Evolutionary conservation across 208 protist species (phyloP).

Genomic region (Zelonia costaricensis): DNA sequence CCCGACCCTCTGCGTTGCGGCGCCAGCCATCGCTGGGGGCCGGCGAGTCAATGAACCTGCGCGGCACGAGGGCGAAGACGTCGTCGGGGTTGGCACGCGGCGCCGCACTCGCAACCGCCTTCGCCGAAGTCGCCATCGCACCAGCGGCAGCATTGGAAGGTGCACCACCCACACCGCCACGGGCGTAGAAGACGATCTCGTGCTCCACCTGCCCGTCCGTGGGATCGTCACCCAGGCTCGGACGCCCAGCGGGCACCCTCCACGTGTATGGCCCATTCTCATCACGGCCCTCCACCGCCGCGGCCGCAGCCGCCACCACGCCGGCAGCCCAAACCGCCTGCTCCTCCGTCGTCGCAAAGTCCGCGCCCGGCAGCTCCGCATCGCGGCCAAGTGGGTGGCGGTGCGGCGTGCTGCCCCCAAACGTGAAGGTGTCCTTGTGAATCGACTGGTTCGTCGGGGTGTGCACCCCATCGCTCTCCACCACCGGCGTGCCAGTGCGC

Average conservation of each 20-base stretch:
- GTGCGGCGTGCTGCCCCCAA: slow-evolving; percentile 18
- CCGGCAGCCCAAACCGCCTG: background rate
- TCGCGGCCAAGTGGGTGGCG: slow-evolving; percentile 3
- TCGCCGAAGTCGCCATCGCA: too few species aligned
- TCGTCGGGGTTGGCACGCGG: too few species aligned
- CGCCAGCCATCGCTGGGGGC: too few species aligned
- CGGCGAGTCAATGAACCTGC: too few species aligned
- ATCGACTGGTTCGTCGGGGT: slow-evolving; percentile 23
- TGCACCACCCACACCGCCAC: too few species aligned
- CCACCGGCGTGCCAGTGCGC: background rate
- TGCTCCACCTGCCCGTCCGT: background rate
- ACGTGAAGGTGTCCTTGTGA: slow-evolving; percentile 11
- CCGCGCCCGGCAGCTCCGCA: background rate
- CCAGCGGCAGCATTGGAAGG: too few species aligned
- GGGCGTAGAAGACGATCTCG: too few species aligned
- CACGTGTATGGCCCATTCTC: background rate
- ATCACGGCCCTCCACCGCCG: background rate
- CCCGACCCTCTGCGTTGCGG: too few species aligned
- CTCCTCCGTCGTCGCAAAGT: background rate
- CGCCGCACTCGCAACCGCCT: too few species aligned
- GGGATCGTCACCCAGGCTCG: too few species aligned
- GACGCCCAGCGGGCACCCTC: background rate
- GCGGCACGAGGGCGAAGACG: too few species aligned
- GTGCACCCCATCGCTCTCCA: background rate
- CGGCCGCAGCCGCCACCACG: background rate